Base-by-base conservation (phyloP, 306 rosid species). In the Senna tora region DNA sequence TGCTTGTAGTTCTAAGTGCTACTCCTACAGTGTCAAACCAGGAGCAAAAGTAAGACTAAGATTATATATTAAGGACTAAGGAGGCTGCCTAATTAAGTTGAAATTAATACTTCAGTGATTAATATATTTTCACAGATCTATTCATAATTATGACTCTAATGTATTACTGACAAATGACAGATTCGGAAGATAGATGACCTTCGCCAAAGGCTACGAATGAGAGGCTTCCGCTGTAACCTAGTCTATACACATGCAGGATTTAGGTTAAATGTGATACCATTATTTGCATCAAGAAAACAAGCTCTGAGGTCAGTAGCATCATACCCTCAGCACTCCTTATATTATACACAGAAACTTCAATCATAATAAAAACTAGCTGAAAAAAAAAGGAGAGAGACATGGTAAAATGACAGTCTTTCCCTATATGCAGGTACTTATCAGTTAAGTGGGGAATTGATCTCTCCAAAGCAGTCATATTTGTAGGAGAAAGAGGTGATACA, bases 361-460 rank as follows among this genome's bases (percentile, higher is more conserved):
- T 21, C 21, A 21, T 2, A 7, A 16, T 43, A 7, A 6, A 67
- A 50, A 43, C 16, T 25, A 63, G 36, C 33, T 28, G 65, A 5
- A 38, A 36, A 9, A 11, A 53, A 43, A 9, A 21, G 3, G 3
- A 25, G 30, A 25, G n/a, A n/a, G n/a, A n/a, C n/a, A n/a, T 25
- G 38, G 43, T 25, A 8, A 47, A 71, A 30, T 70, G 60, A 45
- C 54, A 47, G 74, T 65, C 17, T 56, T 77, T 16, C 36, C 22
- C 52, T 60, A 47, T 39, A 53, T 39, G 69, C 55, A 91, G 97
- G 92, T 88, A 91, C 68, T 87, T 91, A 63, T 88, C 92, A 13
- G 81, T 91, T 19, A 83, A 82, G 77, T 88, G 97, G 96, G 97
- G 88, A 66, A 88, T 87, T 75, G 97, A 88, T 62, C 83, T 91